These are phyloP conservation scores for Synchytrium microbalum DNA, from an alignment of 371 early-diverging fungal species.

Conservation along the genomic window DNA sequence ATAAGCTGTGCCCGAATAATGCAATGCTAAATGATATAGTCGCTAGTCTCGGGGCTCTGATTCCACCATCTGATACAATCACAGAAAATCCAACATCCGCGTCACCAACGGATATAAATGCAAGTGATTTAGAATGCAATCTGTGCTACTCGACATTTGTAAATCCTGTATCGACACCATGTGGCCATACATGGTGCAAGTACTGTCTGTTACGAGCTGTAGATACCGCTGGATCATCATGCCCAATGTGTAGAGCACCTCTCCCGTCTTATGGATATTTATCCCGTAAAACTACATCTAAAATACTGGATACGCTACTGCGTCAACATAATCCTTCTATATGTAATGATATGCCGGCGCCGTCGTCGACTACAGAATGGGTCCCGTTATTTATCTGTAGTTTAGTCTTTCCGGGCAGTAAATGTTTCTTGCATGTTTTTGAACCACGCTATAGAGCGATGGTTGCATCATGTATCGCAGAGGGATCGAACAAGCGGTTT, in stretches of 20 bases:
- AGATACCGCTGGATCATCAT: conserved; percentile 28
- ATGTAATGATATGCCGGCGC: too few relatives aligned
- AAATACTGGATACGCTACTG: conserved; percentile 9
- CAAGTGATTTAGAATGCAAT: conserved; percentile 55
- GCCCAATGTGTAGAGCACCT: conserved; percentile 39
- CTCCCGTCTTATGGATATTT: conserved; percentile 22
- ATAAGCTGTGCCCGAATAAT: too few relatives aligned
- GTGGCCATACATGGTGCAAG: conserved; percentile 66
- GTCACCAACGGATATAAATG: too few relatives aligned
- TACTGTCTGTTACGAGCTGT: conserved; percentile 45
- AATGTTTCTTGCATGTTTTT: conserved; percentile 23
- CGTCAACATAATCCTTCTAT: too few relatives aligned
- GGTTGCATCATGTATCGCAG: conserved; percentile 7
- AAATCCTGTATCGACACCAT: conserved; percentile 52
- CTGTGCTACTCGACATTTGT: conserved; percentile 43
- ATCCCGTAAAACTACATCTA: conserved; percentile 6
- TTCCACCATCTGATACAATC: too few relatives aligned
- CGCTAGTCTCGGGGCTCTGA: too few relatives aligned
- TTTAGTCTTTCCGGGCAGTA: conserved; percentile 26
- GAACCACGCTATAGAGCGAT: conserved; percentile 30
- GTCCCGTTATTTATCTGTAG: conserved; percentile 56
- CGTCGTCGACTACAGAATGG: too few relatives aligned
- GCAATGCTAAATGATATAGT: too few relatives aligned
- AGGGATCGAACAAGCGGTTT: conserved; percentile 15
- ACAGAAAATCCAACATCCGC: too few relatives aligned